Percentiles rank a stretch among this genome's conserved stretches.
Conservation (phyloP, 2,329 filamentous ascomycete genomes). For the Blumeria graminis region DNA sequence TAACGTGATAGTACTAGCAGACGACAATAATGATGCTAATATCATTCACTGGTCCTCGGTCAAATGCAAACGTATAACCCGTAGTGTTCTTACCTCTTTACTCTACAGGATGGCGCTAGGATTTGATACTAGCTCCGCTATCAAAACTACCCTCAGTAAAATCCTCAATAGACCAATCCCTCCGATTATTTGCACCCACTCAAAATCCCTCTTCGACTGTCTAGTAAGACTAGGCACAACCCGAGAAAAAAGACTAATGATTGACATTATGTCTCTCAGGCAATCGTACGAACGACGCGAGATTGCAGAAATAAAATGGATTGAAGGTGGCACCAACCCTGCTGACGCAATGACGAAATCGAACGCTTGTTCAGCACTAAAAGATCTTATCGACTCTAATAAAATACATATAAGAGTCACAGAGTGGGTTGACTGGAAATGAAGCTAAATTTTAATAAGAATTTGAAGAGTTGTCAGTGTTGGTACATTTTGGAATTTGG, state of each 20-base stretch:
- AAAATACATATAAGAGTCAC: constrained; percentile 1
- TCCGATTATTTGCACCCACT: constrained; percentile 1
- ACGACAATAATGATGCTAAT: constrained; percentile 1
- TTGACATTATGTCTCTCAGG: not conserved
- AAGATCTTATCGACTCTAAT: constrained; percentile 4
- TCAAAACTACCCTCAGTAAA: constrained; percentile 1
- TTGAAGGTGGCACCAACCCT: constrained; percentile 1
- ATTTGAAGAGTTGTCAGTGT: not conserved
- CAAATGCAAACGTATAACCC: constrained; percentile 4
- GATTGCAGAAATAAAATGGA: constrained; percentile 1
- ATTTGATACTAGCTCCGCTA: constrained; percentile 2
- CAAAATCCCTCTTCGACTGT: constrained; percentile 1
- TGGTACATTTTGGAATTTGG: not conserved
- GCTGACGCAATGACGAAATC: constrained; percentile 6
- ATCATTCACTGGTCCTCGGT: constrained; percentile 1
- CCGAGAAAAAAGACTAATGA: constrained; percentile 1
- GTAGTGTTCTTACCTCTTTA: constrained; percentile 4
- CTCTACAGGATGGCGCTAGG: constrained; percentile 3
- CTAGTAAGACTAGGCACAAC: constrained; percentile 1
- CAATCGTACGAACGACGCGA: not conserved
- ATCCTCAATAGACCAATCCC: not conserved
- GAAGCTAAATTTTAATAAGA: not conserved
- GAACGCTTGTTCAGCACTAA: constrained; percentile 2
- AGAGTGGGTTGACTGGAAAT: constrained; percentile 3
- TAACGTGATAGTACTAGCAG: not conserved